phyloP scores from a whole-genome alignment of 805 yeast genomes.

The Yamadazyma akitaensis region DNA sequence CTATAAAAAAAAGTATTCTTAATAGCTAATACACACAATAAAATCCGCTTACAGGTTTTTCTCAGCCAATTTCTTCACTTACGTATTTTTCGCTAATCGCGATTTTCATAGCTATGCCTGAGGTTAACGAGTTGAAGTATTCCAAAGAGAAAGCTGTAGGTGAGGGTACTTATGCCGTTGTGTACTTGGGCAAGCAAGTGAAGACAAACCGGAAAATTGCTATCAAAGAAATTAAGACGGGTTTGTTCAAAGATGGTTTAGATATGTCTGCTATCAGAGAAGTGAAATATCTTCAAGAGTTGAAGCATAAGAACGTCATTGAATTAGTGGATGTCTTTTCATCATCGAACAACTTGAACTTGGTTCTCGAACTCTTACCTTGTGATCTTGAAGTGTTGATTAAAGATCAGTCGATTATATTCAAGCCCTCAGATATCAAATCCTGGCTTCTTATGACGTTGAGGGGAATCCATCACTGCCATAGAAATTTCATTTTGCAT shows the following conservation, averaged over 20 bases:
- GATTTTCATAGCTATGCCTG: slow-evolving; percentile 3
- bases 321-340: slow-evolving; percentile 87
- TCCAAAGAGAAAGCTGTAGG: slow-evolving; percentile 83
- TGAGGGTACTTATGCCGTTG: slow-evolving; percentile 99
- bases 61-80: background rate
- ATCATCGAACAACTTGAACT: slow-evolving; percentile 59
- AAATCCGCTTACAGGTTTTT: too few species aligned
- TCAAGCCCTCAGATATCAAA: slow-evolving; percentile 83
- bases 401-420: slow-evolving; percentile 71
- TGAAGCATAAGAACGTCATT: slow-evolving; percentile 69
- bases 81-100: background rate
- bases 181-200: slow-evolving; percentile 72
- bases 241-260: slow-evolving; percentile 90
- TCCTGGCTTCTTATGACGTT: slow-evolving; percentile 93
- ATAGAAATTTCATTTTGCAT: slow-evolving; percentile 83
- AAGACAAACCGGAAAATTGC: slow-evolving; percentile 65
- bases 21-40: slow-evolving; percentile 6
- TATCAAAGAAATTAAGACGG: slow-evolving; percentile 91
- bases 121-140: slow-evolving; percentile 20
- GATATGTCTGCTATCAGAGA: slow-evolving; percentile 98
- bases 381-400: slow-evolving; percentile 88
- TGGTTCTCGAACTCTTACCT: slow-evolving; percentile 86
- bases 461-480: slow-evolving; percentile 94
- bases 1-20: background rate
- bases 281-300: slow-evolving; percentile 81